phyloP scores from a whole-genome alignment of 306 rosid genomes.

The Mimosa pudica region DNA sequence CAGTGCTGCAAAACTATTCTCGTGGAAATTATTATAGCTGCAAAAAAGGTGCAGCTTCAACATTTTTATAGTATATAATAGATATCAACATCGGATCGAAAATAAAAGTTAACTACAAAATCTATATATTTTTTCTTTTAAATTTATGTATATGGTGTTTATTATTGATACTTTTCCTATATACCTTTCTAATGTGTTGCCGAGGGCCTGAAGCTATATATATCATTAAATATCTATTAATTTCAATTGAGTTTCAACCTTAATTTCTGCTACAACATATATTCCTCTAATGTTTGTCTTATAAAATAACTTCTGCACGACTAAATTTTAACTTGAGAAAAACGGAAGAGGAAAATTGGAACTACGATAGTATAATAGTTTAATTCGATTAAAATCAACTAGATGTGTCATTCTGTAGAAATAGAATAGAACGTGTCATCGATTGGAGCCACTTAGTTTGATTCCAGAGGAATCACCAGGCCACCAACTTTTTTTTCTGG shows the following conservation, averaged over 20 bases:
- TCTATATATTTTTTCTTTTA: not conserved
- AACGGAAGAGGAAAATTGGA: not conserved
- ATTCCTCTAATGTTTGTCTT: not conserved
- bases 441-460: not conserved
- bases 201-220: not conserved
- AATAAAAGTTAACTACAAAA: not conserved
- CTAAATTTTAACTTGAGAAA: not conserved
- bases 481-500: not conserved
- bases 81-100: not conserved
- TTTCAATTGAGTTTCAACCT: not conserved
- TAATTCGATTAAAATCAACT: conserved; percentile 1
- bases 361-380: not conserved
- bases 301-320: not conserved
- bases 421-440: not conserved
- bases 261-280: not conserved
- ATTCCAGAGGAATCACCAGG: not conserved
- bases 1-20: not conserved
- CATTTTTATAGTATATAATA: not conserved
- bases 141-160: not conserved
- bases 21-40: not conserved
- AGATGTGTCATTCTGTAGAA: not conserved
- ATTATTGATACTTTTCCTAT: not conserved
- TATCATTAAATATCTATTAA: not conserved
- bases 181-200: not conserved
- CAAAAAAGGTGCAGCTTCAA: no score